phyloP scores from a whole-genome alignment of 2,329 filamentous ascomycete species.

The Raffaelea deltoideospora region DNA sequence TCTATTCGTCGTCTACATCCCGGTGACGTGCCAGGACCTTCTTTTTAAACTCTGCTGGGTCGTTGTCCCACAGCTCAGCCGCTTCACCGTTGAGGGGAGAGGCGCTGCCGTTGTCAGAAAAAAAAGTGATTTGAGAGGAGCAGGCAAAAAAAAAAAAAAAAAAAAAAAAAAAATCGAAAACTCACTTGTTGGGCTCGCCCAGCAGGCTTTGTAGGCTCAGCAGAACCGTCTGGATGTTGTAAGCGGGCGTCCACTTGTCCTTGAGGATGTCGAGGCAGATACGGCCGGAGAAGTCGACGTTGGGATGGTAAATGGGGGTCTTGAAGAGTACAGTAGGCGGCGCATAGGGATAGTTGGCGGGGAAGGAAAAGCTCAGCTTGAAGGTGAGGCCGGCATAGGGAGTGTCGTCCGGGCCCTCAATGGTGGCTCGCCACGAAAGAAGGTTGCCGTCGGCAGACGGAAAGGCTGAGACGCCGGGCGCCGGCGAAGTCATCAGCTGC shows the following conservation, averaged over 20 bases:
- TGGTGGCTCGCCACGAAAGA: slow-evolving; percentile 85
- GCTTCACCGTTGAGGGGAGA: slow-evolving; percentile 93
- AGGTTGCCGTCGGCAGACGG: slow-evolving; percentile 82
- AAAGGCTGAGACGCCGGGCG: slow-evolving; percentile 88
- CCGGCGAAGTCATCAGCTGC: slow-evolving; percentile 92
- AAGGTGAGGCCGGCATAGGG: slow-evolving; percentile 79
- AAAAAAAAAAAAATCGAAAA: slow-evolving; percentile 11
- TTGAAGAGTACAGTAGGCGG: slow-evolving; percentile 90
- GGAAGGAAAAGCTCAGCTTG: slow-evolving; percentile 86
- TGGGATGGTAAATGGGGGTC: slow-evolving; percentile 97
- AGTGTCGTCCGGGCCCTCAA: slow-evolving; percentile 79
- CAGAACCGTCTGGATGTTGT: slow-evolving; percentile 89
- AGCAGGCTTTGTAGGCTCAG: slow-evolving; percentile 88
- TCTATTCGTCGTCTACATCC: slow-evolving; percentile 48
- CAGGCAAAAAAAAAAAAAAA: not conserved
- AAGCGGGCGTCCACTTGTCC: slow-evolving; percentile 97
- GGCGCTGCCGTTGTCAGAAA: slow-evolving; percentile 39
- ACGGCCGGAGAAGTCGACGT: slow-evolving; percentile 90
- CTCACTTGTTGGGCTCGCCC: slow-evolving; percentile 96
- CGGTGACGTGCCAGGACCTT: slow-evolving; percentile 49
- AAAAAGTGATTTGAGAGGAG: too few relatives aligned
- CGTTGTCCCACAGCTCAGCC: slow-evolving; percentile 86
- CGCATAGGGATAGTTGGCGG: slow-evolving; percentile 82
- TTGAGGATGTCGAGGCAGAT: slow-evolving; percentile 98
- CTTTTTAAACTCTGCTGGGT: slow-evolving; percentile 74